A percentile compares a stretch with the other conserved stretches of the same genome.
phyloP scores from a whole-genome alignment of 2,329 filamentous ascomycete species.

The Monascus ruber region DNA sequence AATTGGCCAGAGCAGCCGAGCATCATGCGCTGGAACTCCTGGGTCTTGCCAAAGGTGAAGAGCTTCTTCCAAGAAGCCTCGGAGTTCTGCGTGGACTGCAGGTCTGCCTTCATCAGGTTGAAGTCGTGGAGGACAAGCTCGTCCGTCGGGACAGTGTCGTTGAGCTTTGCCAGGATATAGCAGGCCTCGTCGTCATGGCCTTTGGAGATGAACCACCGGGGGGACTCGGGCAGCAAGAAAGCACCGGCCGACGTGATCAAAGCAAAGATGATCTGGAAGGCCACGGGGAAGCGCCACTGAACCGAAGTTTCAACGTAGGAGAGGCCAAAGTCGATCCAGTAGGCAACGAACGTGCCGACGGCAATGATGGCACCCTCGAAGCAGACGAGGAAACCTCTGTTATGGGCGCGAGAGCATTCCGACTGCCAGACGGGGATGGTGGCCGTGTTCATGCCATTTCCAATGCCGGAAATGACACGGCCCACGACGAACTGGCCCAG shows the following conservation, averaged over 20 bases:
- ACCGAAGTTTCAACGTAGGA: conserved; percentile 20
- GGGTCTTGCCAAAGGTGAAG: conserved; percentile 26
- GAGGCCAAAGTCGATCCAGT: conserved; percentile 26
- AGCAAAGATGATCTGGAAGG: conserved; percentile 37
- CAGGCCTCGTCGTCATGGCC: conserved; percentile 41
- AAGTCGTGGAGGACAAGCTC: conserved; percentile 21
- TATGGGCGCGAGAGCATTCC: conserved; percentile 22
- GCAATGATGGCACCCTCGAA: conserved; percentile 24
- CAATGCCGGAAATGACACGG: conserved; percentile 27
- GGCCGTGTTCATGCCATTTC: conserved; percentile 26
- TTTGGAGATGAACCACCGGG: conserved; percentile 43
- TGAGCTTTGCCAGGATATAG: conserved; percentile 44
- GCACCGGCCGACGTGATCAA: conserved; percentile 11
- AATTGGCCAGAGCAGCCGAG: conserved; percentile 30
- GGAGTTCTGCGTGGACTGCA: conserved; percentile 43
- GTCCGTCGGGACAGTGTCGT: conserved; percentile 17
- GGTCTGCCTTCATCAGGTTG: conserved; percentile 22
- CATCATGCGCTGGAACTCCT: conserved; percentile 30
- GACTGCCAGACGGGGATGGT: conserved; percentile 32
- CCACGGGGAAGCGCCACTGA: conserved; percentile 36
- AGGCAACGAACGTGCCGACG: conserved; percentile 21
- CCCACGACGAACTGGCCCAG: conserved; percentile 32
- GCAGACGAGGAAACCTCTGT: conserved; percentile 24
- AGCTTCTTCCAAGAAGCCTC: conserved; percentile 40
- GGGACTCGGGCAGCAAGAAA: conserved; percentile 39